Conservation (phyloP, 1,284 basidiomycete genomes). For the Papiliotrema laurentii region DNA sequence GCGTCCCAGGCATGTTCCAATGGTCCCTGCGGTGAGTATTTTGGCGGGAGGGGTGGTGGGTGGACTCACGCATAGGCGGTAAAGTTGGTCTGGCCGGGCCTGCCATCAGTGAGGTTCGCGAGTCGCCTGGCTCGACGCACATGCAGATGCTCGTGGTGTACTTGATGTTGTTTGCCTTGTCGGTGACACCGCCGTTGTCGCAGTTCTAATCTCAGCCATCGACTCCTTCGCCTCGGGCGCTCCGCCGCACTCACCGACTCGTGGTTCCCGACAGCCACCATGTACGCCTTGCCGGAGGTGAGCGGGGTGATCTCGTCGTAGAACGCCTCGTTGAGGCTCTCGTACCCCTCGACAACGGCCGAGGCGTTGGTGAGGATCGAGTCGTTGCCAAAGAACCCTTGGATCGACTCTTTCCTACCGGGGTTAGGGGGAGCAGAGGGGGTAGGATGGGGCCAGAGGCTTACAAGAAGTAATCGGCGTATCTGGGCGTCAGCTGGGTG, state of each 20-base stretch:
- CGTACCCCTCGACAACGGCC: constrained; percentile 25
- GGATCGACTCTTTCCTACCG: constrained; percentile 6
- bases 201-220: constrained; percentile 12
- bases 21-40: constrained; percentile 22
- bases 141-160: constrained; percentile 26
- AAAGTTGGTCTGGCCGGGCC: constrained; percentile 26
- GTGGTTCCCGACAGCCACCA: constrained; percentile 31
- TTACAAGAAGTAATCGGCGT: constrained; percentile 31
- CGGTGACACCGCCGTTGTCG: constrained; percentile 17
- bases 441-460: neutral
- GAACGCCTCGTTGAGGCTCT: constrained; percentile 31
- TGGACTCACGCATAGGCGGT: constrained; percentile 15
- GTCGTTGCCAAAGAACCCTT: constrained; percentile 23
- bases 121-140: neutral
- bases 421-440: neutral
- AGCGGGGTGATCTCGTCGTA: constrained; percentile 31
- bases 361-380: constrained; percentile 14
- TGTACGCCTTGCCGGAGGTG: constrained; percentile 26
- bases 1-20: constrained; percentile 33
- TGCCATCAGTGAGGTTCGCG: neutral
- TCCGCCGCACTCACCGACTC: constrained; percentile 9
- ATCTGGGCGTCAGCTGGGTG: constrained; percentile 1
- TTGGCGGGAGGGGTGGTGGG: no score
- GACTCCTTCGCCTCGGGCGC: no score
- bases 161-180: constrained; percentile 25